phyloP scores from a whole-genome alignment of 805 yeast species.

The Ogataea wickerhamii region DNA sequence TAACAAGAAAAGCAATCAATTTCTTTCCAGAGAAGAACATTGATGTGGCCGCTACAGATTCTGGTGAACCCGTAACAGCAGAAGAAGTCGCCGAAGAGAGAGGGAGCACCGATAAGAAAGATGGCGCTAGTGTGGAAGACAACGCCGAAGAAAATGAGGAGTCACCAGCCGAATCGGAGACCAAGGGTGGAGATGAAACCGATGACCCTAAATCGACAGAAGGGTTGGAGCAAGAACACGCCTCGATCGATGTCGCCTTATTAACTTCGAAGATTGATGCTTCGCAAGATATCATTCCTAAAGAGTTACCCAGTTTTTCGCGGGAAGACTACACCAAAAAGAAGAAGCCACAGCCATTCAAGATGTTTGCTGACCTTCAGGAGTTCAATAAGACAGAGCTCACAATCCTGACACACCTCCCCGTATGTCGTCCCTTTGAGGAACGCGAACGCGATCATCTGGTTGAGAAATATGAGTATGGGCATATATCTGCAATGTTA shows the following conservation, averaged over 20 bases:
- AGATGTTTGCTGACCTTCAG: conserved; percentile 39
- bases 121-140: conserved; percentile 6
- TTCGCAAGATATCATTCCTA: conserved; percentile 5
- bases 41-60: background rate
- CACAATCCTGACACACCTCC: conserved; percentile 45
- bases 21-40: conserved; percentile 17
- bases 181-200: conserved; percentile 10
- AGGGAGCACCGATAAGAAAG: background rate
- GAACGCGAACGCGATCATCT: conserved; percentile 31
- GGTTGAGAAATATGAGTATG: conserved; percentile 30
- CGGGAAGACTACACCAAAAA: conserved; percentile 26
- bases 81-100: background rate
- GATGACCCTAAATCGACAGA: conserved; percentile 5
- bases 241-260: conserved; percentile 3
- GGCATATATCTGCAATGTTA: conserved; percentile 63
- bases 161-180: conserved; percentile 3
- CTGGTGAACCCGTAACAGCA: background rate
- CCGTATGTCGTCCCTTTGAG: conserved; percentile 46
- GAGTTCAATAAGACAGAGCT: conserved; percentile 45
- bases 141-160: conserved; percentile 6
- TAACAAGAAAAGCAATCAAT: conserved; percentile 47
- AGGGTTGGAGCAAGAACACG: background rate
- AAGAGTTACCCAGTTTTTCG: conserved; percentile 28
- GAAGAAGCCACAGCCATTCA: conserved; percentile 38
- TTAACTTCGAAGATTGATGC: background rate